Evolutionary conservation across 2,329 filamentous ascomycete species (phyloP), one percentile per base, ranked within the genome.

Genomic region (Colletotrichum ledebouriae): DNA sequence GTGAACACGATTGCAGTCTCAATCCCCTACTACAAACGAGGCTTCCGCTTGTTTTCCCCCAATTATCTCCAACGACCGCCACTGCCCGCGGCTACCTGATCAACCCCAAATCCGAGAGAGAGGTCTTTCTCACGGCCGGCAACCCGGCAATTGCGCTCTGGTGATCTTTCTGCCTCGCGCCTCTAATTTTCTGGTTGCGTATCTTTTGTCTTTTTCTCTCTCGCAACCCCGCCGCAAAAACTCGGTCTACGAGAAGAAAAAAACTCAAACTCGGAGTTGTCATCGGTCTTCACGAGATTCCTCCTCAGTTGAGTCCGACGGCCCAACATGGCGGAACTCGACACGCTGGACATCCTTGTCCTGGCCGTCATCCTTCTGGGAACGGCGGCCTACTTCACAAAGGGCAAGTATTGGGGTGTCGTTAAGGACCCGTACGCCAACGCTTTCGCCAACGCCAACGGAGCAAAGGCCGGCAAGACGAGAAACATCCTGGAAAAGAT

Each of bases 331-430:
- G 94, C 95, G 73, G 92, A 97, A 86, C 90, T 99, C 78, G 96
- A 99, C 79, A 97, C 94, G 29, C 85, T 99, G 84, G 96, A 99
- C 87, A 87, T 98, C 75, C 81, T 97, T 76, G 96, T 99, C 86
- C 92, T 99, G 73, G 89, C 89, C 71, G 89, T 89, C 67, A 91
- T 99, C 75, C 87, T 98, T 63, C 79, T 97, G 67, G 96, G 94
- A 73, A 98, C 94, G 55, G 79, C 94, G 70, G 96, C 95, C 77
- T 99, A 98, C 83, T 97, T 99, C 83, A 98, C 96, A 73, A 99
- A 99, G 80, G 96, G 96, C 76, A 96, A 91, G 72, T 90, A 96
- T 80, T 99, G 94, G 94, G 94, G 88, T 33, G 87, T 97, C 59
- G 87, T 88, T 72, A 96, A 96, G 78, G 94, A 98, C 78, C 93